phyloP scores from a whole-genome alignment of 2,329 filamentous ascomycete species.

The Ascomycota sp. region DNA sequence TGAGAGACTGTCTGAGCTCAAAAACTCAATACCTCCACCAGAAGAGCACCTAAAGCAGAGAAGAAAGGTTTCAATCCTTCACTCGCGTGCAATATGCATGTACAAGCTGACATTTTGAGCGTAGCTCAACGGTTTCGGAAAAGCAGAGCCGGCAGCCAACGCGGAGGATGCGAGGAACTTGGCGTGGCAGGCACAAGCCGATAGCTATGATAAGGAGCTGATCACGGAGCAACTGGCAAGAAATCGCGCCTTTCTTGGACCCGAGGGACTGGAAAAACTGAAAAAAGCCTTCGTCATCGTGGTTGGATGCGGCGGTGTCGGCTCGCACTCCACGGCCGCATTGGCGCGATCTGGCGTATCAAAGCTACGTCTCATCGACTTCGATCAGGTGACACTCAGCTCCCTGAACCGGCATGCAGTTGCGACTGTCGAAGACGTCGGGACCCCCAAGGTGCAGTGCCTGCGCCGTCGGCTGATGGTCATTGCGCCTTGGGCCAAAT shows the following conservation, averaged over 20 bases:
- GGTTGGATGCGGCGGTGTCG: constrained; percentile 85
- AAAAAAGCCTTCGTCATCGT: constrained; percentile 70
- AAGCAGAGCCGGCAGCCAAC: constrained; percentile 24
- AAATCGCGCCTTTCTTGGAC: constrained; percentile 75
- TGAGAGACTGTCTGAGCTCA: constrained; percentile 33
- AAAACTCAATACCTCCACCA: constrained; percentile 33
- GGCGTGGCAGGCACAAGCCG: constrained; percentile 37
- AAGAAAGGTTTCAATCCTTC: constrained; percentile 1
- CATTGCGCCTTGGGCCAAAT: constrained; percentile 77
- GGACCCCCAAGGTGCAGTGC: constrained; percentile 76
- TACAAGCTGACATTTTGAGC: constrained; percentile 1
- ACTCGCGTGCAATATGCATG: too few species aligned
- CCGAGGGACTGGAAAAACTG: constrained; percentile 60
- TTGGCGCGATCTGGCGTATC: constrained; percentile 77
- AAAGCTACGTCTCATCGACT: constrained; percentile 79
- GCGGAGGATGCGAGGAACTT: constrained; percentile 42
- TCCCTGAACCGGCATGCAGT: constrained; percentile 92
- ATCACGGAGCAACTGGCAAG: constrained; percentile 88
- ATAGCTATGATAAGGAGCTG: constrained; percentile 54
- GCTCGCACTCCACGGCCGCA: constrained; percentile 74
- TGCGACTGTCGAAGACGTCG: constrained; percentile 83
- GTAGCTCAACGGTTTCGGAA: constrained; percentile 42
- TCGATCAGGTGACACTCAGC: constrained; percentile 90
- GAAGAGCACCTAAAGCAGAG: constrained; percentile 5
- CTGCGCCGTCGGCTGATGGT: constrained; percentile 63